These are phyloP conservation scores for Boletus bicolor DNA, from an alignment of 768 basidiomycete species.

Conservation along the genomic window DNA sequence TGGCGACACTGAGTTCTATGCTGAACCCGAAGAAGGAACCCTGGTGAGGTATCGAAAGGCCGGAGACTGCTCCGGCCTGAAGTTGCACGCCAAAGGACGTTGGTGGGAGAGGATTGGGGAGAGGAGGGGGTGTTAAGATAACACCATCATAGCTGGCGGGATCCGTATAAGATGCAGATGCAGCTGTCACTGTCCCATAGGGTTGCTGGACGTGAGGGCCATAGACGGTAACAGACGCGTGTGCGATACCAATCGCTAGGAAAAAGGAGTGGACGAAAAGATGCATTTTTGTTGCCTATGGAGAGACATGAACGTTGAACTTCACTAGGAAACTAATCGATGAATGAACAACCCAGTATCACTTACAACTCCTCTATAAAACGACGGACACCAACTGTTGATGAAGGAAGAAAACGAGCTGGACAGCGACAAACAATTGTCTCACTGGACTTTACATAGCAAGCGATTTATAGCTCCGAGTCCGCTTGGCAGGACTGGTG, in stretches of 20 bases:
- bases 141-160: conserved; percentile 53
- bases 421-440: neutral
- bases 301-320: neutral
- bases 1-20: conserved; percentile 71
- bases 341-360: neutral
- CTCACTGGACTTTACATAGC: neutral
- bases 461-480: neutral
- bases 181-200: conserved; percentile 32
- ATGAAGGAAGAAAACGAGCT: neutral
- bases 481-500: no score
- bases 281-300: conserved; percentile 14
- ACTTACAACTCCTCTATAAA: conserved; percentile 18
- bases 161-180: conserved; percentile 42
- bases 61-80: conserved; percentile 24
- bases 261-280: conserved; percentile 26
- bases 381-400: neutral
- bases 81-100: conserved; percentile 44
- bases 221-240: conserved; percentile 17
- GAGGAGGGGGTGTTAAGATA: conserved; percentile 45
- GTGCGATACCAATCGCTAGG: conserved; percentile 6
- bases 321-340: no score
- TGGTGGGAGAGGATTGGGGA: conserved; percentile 44
- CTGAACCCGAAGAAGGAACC: conserved; percentile 73
- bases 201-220: conserved; percentile 25
- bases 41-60: conserved; percentile 41